A percentile compares a stretch with the other conserved stretches of the same genome.
phyloP scores from a whole-genome alignment of 192 early-diverging fungal genomes.

The Backusella westeae region DNA sequence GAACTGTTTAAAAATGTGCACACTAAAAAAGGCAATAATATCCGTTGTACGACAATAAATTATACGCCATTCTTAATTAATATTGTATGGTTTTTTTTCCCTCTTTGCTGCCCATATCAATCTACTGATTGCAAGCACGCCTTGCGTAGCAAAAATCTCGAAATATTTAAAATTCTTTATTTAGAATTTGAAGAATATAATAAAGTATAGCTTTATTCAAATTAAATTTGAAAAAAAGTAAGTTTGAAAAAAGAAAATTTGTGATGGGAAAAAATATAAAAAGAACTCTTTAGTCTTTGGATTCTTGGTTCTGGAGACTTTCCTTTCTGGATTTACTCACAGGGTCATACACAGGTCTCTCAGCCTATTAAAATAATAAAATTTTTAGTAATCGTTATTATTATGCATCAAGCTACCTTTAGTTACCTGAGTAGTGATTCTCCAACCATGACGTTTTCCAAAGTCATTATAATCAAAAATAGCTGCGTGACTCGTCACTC shows the following conservation, averaged over 20 bases:
- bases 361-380: conserved; percentile 3
- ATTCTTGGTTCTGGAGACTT: neutral
- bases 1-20: neutral
- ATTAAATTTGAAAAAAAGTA: neutral
- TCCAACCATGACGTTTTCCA: conserved; percentile 26
- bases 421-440: conserved; percentile 17
- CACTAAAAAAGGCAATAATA: neutral
- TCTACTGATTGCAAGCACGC: neutral
- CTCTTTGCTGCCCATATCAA: neutral
- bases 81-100: neutral
- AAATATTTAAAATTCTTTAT: neutral
- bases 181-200: neutral
- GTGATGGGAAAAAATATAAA: neutral
- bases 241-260: neutral
- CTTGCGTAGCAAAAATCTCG: neutral
- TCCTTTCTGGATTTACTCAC: conserved; percentile 16
- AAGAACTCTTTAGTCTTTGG: neutral
- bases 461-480: conserved; percentile 25
- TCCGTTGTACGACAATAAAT: neutral
- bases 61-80: neutral
- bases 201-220: neutral
- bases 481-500: conserved; percentile 38
- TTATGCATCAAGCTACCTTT: neutral
- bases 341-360: conserved; percentile 24
- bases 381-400: neutral